Evolutionary conservation across 768 basidiomycete species (phyloP).

Genomic region (Peribolospora kevripleyi): DNA sequence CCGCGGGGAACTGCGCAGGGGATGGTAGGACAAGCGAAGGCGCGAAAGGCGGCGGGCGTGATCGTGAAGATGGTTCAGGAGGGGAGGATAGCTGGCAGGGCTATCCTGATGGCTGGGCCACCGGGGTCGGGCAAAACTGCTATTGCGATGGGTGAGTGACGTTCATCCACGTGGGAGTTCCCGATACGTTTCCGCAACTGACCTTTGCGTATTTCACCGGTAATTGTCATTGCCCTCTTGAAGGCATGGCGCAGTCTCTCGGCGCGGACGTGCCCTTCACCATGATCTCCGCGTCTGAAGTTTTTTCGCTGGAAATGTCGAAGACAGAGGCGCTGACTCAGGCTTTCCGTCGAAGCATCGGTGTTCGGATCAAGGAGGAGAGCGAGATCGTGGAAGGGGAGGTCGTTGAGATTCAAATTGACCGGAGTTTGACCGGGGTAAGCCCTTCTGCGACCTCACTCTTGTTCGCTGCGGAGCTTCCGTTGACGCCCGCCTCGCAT

Average conservation of each 20-base stretch:
- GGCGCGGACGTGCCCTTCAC: slow-evolving; percentile 92
- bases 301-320: slow-evolving; percentile 92
- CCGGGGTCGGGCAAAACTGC: slow-evolving; percentile 96
- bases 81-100: slow-evolving; percentile 78
- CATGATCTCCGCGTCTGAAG: slow-evolving; percentile 91
- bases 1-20: slow-evolving; percentile 73
- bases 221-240: no score
- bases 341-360: slow-evolving; percentile 84
- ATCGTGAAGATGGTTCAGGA: slow-evolving; percentile 97
- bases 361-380: slow-evolving; percentile 91
- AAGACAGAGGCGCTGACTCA: slow-evolving; percentile 97
- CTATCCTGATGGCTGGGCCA: slow-evolving; percentile 91
- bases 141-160: slow-evolving; percentile 62
- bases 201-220: background rate
- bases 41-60: slow-evolving; percentile 90
- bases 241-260: slow-evolving; percentile 88
- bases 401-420: slow-evolving; percentile 95
- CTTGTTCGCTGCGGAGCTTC: background rate
- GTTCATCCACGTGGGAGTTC: background rate
- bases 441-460: slow-evolving; percentile 14
- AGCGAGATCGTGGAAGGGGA: slow-evolving; percentile 94
- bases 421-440: slow-evolving; percentile 85
- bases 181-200: no score
- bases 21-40: slow-evolving; percentile 91
- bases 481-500: background rate